Conservation (phyloP, 2,329 filamentous ascomycete species). For the Metarhizium guizhouense region DNA sequence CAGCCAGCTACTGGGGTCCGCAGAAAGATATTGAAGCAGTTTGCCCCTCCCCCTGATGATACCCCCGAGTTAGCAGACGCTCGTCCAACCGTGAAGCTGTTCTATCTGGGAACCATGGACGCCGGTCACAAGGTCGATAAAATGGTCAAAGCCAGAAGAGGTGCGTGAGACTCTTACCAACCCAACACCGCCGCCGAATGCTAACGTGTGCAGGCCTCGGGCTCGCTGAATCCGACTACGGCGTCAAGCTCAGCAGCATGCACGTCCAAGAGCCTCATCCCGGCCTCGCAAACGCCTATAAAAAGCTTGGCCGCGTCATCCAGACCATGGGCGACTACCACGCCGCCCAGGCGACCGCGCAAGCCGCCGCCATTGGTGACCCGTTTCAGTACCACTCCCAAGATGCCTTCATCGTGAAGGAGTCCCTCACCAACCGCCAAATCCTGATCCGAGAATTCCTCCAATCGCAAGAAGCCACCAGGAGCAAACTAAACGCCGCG, state of each 20-base stretch:
- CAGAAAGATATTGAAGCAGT: conserved; percentile 94
- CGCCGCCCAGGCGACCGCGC: conserved; percentile 90
- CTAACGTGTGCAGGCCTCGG: conserved; percentile 61
- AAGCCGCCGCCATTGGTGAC: conserved; percentile 90
- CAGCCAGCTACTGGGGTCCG: conserved; percentile 94
- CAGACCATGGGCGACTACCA: conserved; percentile 93
- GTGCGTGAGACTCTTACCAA: conserved; percentile 35
- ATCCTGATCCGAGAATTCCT: conserved; percentile 89
- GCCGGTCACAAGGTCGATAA: conserved; percentile 94
- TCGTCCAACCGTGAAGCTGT: conserved; percentile 84
- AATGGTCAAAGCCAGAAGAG: conserved; percentile 83
- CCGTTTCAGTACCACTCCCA: conserved; percentile 91
- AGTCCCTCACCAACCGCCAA: conserved; percentile 94
- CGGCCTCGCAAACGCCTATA: conserved; percentile 81
- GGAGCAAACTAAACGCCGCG: conserved; percentile 74
- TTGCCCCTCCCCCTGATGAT: conserved; percentile 93
- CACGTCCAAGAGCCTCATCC: conserved; percentile 83
- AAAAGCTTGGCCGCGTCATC: conserved; percentile 87
- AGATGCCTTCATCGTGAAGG: conserved; percentile 96
- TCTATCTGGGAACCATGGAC: conserved; percentile 94
- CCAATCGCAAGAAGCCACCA: conserved; percentile 79
- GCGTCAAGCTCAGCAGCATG: conserved; percentile 80
- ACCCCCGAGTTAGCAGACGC: conserved; percentile 89
- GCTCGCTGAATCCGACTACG: conserved; percentile 85
- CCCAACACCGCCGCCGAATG: conserved; percentile 5